Evolutionary conservation across 164 flowering plant genomes (phyloP).

Genomic region (Dillenia suffruticosa): DNA sequence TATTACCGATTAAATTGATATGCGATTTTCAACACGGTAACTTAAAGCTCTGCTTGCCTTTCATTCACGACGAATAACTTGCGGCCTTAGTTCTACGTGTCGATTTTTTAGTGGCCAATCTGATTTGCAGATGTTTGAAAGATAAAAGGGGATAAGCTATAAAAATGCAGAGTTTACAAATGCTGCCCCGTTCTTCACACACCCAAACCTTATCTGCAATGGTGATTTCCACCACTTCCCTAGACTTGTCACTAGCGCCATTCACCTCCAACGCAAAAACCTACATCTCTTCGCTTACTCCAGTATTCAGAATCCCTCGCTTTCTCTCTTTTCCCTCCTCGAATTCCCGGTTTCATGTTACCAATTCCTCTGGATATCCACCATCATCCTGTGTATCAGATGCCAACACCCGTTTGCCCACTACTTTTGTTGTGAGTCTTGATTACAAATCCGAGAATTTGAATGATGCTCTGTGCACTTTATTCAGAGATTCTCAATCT

Average conservation of each 20-base stretch:
- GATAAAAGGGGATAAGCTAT: conserved; percentile 27
- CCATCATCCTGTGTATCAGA: conserved; percentile 21
- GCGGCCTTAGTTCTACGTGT: conserved; percentile 18
- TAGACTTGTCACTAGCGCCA: conserved; percentile 27
- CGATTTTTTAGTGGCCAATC: conserved; percentile 12
- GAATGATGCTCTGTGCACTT: conserved; percentile 28
- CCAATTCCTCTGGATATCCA: conserved; percentile 20
- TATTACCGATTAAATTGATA: no score
- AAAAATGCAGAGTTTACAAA: conserved; percentile 7
- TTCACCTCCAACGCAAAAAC: conserved; percentile 9
- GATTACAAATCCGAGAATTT: conserved; percentile 13
- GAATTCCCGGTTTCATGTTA: conserved; percentile 10
- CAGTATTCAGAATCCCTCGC: conserved; percentile 5
- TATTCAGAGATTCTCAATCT: conserved; percentile 39
- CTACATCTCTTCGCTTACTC: conserved; percentile 8
- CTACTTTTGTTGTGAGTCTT: neutral
- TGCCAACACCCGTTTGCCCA: conserved; percentile 13
- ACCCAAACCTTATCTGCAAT: conserved; percentile 14
- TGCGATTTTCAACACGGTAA: no score
- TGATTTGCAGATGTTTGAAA: conserved; percentile 4
- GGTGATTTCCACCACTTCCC: conserved; percentile 30
- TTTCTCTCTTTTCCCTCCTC: conserved; percentile 12
- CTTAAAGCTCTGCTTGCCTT: no score
- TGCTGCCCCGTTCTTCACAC: neutral
- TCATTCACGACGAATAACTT: no score